These are phyloP conservation scores for Hamamelis virginiana DNA, from an alignment of 164 flowering plant species.

Conservation along the genomic window DNA sequence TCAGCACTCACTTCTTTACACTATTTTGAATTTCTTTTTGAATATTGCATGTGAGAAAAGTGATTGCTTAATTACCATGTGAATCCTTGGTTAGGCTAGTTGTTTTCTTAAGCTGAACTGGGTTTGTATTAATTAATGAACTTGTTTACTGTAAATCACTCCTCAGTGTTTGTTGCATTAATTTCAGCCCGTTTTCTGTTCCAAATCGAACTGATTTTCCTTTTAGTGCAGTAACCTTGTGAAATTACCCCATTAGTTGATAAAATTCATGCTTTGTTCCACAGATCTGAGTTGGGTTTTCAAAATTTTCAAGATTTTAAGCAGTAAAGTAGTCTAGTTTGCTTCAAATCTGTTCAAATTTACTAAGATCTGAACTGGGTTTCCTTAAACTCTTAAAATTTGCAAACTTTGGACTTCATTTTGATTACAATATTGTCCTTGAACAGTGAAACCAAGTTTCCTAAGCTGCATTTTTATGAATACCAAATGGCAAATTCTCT, in stretches of 20 bases:
- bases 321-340: no score
- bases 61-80: no score
- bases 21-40: background rate
- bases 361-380: background rate
- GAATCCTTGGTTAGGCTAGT: background rate
- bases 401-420: no score
- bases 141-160: background rate
- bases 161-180: background rate
- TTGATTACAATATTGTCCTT: no score
- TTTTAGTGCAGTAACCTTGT: background rate
- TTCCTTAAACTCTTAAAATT: no score
- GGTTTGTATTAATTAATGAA: background rate
- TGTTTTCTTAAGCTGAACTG: background rate
- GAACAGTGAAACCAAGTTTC: no score
- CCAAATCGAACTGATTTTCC: background rate
- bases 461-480: no score
- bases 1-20: background rate
- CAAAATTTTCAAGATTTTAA: background rate
- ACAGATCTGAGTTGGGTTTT: constrained; percentile 1
- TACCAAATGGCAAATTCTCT: no score
- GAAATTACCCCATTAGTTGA: background rate
- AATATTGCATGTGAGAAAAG: no score
- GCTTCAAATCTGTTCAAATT: background rate
- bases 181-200: background rate
- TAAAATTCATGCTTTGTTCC: background rate